These are phyloP conservation scores for Amanita fuliginea DNA, from an alignment of 768 basidiomycete species.

Conservation along the genomic window DNA sequence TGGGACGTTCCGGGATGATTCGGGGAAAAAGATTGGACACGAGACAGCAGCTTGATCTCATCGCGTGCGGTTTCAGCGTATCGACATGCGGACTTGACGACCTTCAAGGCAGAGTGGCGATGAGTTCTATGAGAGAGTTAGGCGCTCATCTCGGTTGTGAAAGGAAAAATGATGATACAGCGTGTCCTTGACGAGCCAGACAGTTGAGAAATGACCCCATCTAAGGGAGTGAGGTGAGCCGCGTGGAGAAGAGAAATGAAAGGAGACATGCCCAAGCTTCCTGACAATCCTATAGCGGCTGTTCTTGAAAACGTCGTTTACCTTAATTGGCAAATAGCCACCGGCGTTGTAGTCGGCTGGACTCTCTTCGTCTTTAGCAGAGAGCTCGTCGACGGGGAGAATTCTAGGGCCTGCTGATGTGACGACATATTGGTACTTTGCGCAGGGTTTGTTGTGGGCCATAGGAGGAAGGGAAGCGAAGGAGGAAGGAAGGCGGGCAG, in stretches of 20 bases:
- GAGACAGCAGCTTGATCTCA: conserved; percentile 86
- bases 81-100: conserved; percentile 89
- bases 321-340: conserved; percentile 71
- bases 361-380: conserved; percentile 69
- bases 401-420: conserved; percentile 59
- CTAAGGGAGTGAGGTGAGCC: conserved; percentile 23
- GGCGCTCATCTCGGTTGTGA: conserved; percentile 6
- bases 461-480: conserved; percentile 24
- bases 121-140: conserved; percentile 33
- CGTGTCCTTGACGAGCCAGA: conserved; percentile 79
- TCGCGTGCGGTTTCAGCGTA: conserved; percentile 96
- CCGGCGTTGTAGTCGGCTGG: conserved; percentile 78
- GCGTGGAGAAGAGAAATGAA: conserved; percentile 2
- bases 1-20: conserved; percentile 69
- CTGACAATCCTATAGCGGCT: conserved; percentile 79
- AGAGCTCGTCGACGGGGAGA: conserved; percentile 53
- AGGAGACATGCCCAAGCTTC: conserved; percentile 66
- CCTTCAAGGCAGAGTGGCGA: conserved; percentile 83
- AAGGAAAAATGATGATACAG: conserved; percentile 37
- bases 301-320: conserved; percentile 75
- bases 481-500: conserved; percentile 7
- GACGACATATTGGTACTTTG: conserved; percentile 69
- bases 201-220: conserved; percentile 95
- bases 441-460: conserved; percentile 57
- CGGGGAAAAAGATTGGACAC: conserved; percentile 62